Percentiles rank a stretch among this genome's conserved stretches.
These are phyloP conservation scores for Rhodocollybia butyracea DNA, from an alignment of 768 basidiomycete genomes.

Conservation along the genomic window DNA sequence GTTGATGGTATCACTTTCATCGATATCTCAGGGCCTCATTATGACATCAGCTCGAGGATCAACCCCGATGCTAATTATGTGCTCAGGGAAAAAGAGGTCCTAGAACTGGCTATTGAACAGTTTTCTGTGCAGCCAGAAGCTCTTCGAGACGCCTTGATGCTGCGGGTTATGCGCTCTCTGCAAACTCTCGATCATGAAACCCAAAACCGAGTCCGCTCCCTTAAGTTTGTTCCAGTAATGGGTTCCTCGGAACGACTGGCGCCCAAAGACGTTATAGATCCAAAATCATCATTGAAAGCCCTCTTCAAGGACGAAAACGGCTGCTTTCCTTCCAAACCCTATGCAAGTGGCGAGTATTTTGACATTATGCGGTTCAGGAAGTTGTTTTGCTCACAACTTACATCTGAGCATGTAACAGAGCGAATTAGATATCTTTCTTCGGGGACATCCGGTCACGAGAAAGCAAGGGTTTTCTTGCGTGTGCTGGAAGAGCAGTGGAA, in stretches of 20 bases:
- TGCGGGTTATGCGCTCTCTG: constrained; percentile 13
- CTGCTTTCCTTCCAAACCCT: constrained; percentile 12
- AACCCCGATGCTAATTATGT: not conserved
- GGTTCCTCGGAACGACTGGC: constrained; percentile 3
- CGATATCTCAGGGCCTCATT: constrained; percentile 9
- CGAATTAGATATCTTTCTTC: constrained; percentile 31
- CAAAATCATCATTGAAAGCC: constrained; percentile 22
- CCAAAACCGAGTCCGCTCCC: constrained; percentile 4
- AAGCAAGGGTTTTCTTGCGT: constrained; percentile 20
- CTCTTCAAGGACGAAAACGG: constrained; percentile 21
- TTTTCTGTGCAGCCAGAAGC: constrained; percentile 11
- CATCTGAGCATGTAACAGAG: constrained; percentile 29
- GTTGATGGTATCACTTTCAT: constrained; percentile 11
- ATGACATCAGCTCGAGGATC: constrained; percentile 9
- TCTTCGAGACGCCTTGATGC: constrained; percentile 13
- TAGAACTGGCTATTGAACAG: constrained; percentile 12
- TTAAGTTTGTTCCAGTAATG: constrained; percentile 10
- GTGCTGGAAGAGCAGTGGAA: constrained; percentile 15
- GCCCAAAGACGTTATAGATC: constrained; percentile 29
- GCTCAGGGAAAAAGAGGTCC: constrained; percentile 13
- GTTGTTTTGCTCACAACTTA: constrained; percentile 28
- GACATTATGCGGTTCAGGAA: constrained; percentile 15
- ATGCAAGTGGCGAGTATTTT: constrained; percentile 10
- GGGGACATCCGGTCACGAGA: constrained; percentile 2
- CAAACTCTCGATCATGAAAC: constrained; percentile 4